These are phyloP conservation scores for Rhodotorula paludigena DNA, from an alignment of 768 basidiomycete species.

Conservation along the genomic window DNA sequence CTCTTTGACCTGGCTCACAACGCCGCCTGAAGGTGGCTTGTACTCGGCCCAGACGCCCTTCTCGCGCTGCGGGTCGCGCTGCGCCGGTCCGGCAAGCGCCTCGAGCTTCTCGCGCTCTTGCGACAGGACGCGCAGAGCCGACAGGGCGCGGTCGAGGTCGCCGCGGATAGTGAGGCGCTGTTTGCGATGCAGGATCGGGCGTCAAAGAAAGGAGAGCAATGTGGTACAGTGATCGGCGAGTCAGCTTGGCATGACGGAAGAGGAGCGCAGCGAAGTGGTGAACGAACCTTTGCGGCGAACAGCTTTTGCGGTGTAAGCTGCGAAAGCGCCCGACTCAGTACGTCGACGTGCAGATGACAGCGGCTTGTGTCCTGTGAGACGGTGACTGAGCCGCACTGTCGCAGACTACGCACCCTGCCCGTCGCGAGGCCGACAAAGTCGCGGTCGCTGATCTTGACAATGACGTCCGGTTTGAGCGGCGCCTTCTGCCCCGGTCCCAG, in stretches of 20 bases:
- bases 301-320: constrained; percentile 30
- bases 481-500: not conserved
- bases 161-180: not conserved
- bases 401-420: constrained; percentile 6
- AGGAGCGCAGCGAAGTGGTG: constrained; percentile 8
- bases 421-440: constrained; percentile 32
- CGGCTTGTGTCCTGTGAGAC: too few species aligned
- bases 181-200: too few species aligned
- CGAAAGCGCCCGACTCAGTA: too few species aligned
- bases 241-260: not conserved
- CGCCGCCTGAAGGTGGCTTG: not conserved
- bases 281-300: constrained; percentile 24
- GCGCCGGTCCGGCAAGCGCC: not conserved
- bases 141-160: constrained; percentile 2
- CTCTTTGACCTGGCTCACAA: not conserved
- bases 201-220: not conserved
- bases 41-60: not conserved
- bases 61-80: not conserved
- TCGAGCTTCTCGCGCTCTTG: constrained; percentile 30
- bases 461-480: constrained; percentile 27
- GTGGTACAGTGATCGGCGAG: not conserved
- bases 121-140: constrained; percentile 12
- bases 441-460: constrained; percentile 7
- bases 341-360: too few species aligned
- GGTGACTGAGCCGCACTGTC: not conserved